Evolutionary conservation across 2,329 filamentous ascomycete species (phyloP).

Genomic region (Sporothrix brunneoviolacea): DNA sequence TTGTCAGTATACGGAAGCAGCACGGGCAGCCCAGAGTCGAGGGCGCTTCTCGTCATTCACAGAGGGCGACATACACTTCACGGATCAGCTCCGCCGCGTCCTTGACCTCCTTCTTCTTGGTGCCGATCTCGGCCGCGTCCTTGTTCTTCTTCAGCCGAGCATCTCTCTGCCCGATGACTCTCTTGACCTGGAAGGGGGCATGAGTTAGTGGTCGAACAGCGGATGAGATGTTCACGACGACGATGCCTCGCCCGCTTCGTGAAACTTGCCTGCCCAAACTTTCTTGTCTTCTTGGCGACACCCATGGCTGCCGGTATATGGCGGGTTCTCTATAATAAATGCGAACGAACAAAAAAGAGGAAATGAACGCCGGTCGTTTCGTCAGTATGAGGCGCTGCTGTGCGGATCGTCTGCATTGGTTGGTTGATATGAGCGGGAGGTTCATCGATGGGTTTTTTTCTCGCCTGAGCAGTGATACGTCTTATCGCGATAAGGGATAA

Average conservation of each 20-base stretch:
- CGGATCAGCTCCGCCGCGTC: conserved; percentile 18
- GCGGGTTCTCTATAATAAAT: neutral
- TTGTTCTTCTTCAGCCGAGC: conserved; percentile 76
- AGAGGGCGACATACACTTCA: conserved; percentile 13
- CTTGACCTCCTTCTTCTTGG: conserved; percentile 37
- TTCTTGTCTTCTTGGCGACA: conserved; percentile 81
- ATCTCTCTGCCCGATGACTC: conserved; percentile 76
- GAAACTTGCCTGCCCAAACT: conserved; percentile 56
- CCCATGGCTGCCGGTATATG: conserved; percentile 56
- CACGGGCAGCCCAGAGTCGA: too few relatives aligned
- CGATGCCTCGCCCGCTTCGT: too few relatives aligned
- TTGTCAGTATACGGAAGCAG: neutral
- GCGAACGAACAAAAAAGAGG: neutral
- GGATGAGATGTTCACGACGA: too few relatives aligned
- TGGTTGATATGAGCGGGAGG: too few relatives aligned
- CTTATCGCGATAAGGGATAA: too few relatives aligned
- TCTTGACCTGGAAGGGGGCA: conserved; percentile 53
- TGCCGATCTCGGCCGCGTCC: conserved; percentile 45
- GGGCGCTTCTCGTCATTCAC: too few relatives aligned
- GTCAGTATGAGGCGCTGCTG: neutral
- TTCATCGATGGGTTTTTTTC: too few relatives aligned
- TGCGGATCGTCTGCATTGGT: too few relatives aligned
- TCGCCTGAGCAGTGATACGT: too few relatives aligned
- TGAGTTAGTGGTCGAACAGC: neutral
- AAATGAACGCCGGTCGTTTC: too few relatives aligned